Base-by-base conservation (phyloP, 495 filamentous ascomycete species). In the Penicillium riverlandense region DNA sequence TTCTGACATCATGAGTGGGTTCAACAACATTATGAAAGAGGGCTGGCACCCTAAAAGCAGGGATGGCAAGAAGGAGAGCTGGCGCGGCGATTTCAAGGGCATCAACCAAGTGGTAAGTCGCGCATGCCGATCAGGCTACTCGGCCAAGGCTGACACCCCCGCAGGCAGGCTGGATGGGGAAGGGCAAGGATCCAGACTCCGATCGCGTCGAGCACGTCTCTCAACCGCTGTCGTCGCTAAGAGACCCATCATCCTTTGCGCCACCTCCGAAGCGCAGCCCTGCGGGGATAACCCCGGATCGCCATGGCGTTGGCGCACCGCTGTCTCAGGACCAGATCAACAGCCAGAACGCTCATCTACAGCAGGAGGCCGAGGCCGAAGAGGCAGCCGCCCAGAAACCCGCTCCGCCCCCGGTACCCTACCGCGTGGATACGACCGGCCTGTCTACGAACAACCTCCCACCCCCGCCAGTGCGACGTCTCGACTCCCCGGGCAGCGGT, bases 221-320 rank as follows among this genome's bases (percentile, higher is more conserved):
- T 12, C 68, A 71, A 6, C 91, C 92, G 2, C 61, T 95, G n/a
- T 76, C 81, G 4, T 72, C 84, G 2, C 72, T 98, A 13, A 83
- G 84, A 54, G 92, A 98, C 61, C 91, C 92, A 2, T 59, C 79
- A 0, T 75, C 82, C 10, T 96, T 98, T 61, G 88, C 78, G 3
- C 88, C 91, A 30, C 91, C 91, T 14, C 91, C 91, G 4, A 95
- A 84, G 49, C 75, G 78, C 48, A 71, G 76, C 11, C 64, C 63
- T 2, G 71, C 76, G 8, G 52, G 70, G 6, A 64, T 69, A 42
- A 65, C 59, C 5, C 73, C 75, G 2, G 69, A 76, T 54, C 60
- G 57, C 34, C 54, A 64, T 35, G 72, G 74, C 11, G 41, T 74
- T 9, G 77, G 76, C 8, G 72, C 72, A 31, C 71, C 76, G 2